Evolutionary conservation across 179 eudicot genomes (phyloP), one percentile per base, ranked within the genome.

Genomic region (Camellia oleifera): DNA sequence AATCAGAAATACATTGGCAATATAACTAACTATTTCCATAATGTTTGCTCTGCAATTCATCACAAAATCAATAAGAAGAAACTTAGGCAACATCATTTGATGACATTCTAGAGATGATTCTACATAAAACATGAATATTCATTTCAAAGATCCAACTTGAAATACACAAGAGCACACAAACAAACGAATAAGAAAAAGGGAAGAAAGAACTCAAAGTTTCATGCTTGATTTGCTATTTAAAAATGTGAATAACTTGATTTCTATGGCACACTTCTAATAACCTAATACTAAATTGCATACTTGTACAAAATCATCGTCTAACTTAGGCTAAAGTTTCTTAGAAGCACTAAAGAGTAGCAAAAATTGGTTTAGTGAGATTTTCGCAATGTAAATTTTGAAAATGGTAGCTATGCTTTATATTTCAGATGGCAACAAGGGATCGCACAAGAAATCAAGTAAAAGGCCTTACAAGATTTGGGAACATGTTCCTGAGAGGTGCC

Each of bases 401-500:
- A 3, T 23, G 53, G 8, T 26, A 60, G 48, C 45, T 60, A 23
- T 3, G 54, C 67, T 18, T 54, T 10, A 56, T 56, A 53, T 14
- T 66, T 14, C 77, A 68, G 65, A 7, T 26, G 66, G 65, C 54
- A 80, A 72, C 48, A 40, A 65, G 58, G 20, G 53, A 72, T 32
- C 7, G n/a, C 17, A 71, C 11, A 20, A 73, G 17, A 75, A 83
- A 63, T 46, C 5, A 70, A 79, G 52, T 5, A 61, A 76, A 64
- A 40, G 32, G 50, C 60, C 99, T 91, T 69, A 93, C 99, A 84
- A 94, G 91, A 86, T 97, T 97, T 44, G 99, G 99, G 85, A 97
- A 97, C 99, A 97, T 97, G 88, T 97, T 97, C 87, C 94, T 87
- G 69, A 97, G 99, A 1, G 99, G 99, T 53, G 98, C 98, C 99